Evolutionary conservation across 768 basidiomycete genomes (phyloP).

Genomic region (Hericium rajendrae): DNA sequence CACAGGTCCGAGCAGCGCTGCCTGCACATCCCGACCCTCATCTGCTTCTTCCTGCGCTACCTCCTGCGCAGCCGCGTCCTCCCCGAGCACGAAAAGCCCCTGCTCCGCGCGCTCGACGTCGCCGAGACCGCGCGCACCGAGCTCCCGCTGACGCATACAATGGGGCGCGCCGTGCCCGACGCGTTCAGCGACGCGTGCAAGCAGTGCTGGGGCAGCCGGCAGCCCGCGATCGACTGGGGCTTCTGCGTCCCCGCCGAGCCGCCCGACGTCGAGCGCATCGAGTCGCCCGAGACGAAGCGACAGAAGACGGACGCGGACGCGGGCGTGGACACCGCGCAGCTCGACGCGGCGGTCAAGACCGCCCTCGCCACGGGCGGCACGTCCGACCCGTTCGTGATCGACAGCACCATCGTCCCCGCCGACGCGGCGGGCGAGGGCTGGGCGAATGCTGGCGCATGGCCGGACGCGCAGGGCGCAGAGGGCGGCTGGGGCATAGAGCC

Average conservation of each 20-base stretch:
- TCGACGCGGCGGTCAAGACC: neutral
- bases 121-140: constrained; percentile 35
- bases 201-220: constrained; percentile 35
- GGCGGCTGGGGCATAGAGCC: neutral
- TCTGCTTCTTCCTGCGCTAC: constrained; percentile 53
- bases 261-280: no score
- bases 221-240: constrained; percentile 6
- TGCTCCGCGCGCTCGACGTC: constrained; percentile 38
- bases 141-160: constrained; percentile 37
- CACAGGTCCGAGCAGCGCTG: constrained; percentile 41
- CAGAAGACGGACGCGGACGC: neutral
- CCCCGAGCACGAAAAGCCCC: constrained; percentile 31
- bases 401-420: no score
- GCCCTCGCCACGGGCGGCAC: no score
- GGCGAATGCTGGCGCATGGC: neutral
- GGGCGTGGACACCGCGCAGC: constrained; percentile 3
- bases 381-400: no score
- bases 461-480: no score
- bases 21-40: constrained; percentile 38
- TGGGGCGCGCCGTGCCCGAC: constrained; percentile 42
- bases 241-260: no score
- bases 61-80: constrained; percentile 50
- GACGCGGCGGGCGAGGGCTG: no score
- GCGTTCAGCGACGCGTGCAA: constrained; percentile 40
- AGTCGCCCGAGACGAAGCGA: neutral